These are phyloP conservation scores for Sporobolus alterniflorus DNA, from an alignment of 202 grass and related monocot species.

Conservation along the genomic window DNA sequence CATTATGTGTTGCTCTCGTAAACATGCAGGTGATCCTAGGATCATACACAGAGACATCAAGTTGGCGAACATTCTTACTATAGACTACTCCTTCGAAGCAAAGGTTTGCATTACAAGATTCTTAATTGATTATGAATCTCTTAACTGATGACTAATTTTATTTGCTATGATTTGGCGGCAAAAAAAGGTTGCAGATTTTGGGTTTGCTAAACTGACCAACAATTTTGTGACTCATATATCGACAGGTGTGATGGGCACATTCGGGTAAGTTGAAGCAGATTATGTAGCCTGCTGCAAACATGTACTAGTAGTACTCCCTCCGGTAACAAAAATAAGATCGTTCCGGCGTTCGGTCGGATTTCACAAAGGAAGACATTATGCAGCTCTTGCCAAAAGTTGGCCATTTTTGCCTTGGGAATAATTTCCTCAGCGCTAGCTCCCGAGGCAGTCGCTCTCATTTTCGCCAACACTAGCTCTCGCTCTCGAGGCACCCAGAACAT, in stretches of 20 bases:
- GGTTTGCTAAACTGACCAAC: slow-evolving; percentile 73
- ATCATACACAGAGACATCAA: slow-evolving; percentile 98
- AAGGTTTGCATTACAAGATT: slow-evolving; percentile 40
- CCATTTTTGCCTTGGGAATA: no score
- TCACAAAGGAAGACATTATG: no score
- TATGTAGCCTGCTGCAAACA: neutral
- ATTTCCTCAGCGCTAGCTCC: no score
- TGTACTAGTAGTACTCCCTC: no score
- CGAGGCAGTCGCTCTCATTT: no score
- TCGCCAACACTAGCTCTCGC: no score
- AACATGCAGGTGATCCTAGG: slow-evolving; percentile 77
- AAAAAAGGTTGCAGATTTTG: slow-evolving; percentile 81
- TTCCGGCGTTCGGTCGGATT: no score
- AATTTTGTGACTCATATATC: slow-evolving; percentile 76
- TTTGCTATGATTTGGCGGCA: neutral
- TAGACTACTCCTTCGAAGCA: slow-evolving; percentile 82
- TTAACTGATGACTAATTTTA: neutral
- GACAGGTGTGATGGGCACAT: slow-evolving; percentile 87
- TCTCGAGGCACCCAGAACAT: no score
- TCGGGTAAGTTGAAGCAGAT: slow-evolving; percentile 48
- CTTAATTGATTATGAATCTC: neutral
- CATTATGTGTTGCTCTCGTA: neutral
- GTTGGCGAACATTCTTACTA: slow-evolving; percentile 82
- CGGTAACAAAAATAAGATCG: no score
- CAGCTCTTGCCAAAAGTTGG: no score